Percentiles rank a stretch among this genome's conserved stretches.
Conservation (phyloP, 139 green algal species). For the Trebouxia sp. region DNA sequence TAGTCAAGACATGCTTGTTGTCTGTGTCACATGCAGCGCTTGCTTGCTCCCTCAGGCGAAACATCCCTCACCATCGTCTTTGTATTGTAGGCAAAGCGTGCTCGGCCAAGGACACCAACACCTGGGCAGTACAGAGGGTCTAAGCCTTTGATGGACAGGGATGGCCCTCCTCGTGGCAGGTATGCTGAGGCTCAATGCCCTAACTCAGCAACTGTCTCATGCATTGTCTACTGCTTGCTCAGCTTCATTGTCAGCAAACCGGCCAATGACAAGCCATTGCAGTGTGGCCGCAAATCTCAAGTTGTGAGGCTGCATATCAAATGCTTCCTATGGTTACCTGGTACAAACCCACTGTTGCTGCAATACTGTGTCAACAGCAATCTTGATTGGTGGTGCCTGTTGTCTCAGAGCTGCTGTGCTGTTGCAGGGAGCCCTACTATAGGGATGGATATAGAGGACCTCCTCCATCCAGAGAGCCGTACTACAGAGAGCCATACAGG, state of each 20-base stretch:
- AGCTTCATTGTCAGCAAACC: no score
- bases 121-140: conserved; percentile 16
- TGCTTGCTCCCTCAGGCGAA: no score
- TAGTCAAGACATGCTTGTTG: no score
- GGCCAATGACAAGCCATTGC: no score
- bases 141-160: conserved; percentile 5
- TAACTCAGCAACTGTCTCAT: neutral
- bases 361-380: neutral
- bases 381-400: neutral
- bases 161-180: conserved; percentile 7
- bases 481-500: conserved; percentile 6
- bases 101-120: conserved; percentile 9
- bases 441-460: conserved; percentile 4
- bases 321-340: no score
- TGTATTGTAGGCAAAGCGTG: conserved; percentile 18
- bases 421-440: neutral
- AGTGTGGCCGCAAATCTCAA: no score
- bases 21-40: no score
- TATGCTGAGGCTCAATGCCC: neutral
- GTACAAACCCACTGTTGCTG: neutral
- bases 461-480: conserved; percentile 8
- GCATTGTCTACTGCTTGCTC: neutral
- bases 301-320: no score
- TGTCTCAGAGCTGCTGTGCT: neutral
- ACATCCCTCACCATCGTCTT: no score